A percentile compares a stretch with the other conserved stretches of the same genome.
Evolutionary conservation across 2,329 filamentous ascomycete genomes (phyloP).

Genomic region (Sporothrix protearum): DNA sequence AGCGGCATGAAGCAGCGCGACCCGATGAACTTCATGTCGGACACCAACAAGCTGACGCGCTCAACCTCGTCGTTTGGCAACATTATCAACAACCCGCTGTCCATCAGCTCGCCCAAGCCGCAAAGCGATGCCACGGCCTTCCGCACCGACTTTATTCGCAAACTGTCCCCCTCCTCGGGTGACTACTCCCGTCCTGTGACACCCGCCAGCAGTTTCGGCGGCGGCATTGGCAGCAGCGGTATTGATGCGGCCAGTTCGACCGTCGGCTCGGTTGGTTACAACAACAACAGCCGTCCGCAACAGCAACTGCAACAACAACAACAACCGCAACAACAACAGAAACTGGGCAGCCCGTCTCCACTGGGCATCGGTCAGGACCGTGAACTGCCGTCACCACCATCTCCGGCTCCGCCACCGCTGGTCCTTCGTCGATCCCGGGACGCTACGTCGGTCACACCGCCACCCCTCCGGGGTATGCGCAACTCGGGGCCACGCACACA

Average conservation of each 20-base stretch:
- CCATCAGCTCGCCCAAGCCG: conserved; percentile 56
- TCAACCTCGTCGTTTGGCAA: conserved; percentile 45
- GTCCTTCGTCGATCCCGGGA: conserved; percentile 22
- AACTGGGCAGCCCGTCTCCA: conserved; percentile 5
- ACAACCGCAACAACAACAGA: conserved; percentile 9
- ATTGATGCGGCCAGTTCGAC: conserved; percentile 16
- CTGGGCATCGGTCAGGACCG: neutral
- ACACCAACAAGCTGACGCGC: conserved; percentile 30
- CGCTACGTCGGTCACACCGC: conserved; percentile 26
- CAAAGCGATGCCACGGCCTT: conserved; percentile 39
- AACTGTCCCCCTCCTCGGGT: conserved; percentile 30
- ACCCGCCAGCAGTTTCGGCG: conserved; percentile 1
- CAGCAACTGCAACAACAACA: no score
- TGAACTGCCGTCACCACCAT: conserved; percentile 30
- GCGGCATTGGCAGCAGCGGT: neutral
- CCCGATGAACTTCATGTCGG: conserved; percentile 23
- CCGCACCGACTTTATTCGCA: conserved; percentile 54
- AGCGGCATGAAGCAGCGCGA: conserved; percentile 17
- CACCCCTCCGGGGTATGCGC: conserved; percentile 42
- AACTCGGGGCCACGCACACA: conserved; percentile 28
- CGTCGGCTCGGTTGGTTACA: conserved; percentile 5
- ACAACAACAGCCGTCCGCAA: conserved; percentile 21
- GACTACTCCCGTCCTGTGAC: conserved; percentile 7
- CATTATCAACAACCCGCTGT: conserved; percentile 56
- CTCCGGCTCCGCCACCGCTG: conserved; percentile 19